Evolutionary conservation across 2,329 filamentous ascomycete genomes (phyloP).

Genomic region (Amphichorda felina): DNA sequence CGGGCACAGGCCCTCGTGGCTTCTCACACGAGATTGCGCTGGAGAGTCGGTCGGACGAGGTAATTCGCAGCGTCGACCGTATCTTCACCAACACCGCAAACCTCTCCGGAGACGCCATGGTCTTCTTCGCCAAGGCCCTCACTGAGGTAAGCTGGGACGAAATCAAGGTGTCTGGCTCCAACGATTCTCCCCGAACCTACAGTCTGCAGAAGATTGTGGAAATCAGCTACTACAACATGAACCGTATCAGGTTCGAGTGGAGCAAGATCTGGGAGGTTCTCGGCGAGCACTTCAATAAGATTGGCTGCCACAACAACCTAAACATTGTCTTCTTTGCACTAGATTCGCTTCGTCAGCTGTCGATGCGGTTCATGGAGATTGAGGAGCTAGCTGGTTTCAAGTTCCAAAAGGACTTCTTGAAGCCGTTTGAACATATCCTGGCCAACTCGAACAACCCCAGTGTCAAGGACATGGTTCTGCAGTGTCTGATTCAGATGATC

Average conservation of each 20-base stretch:
- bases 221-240: slow-evolving; percentile 99
- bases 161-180: slow-evolving; percentile 92
- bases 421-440: slow-evolving; percentile 96
- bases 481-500: slow-evolving; percentile 98
- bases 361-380: slow-evolving; percentile 98
- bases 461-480: slow-evolving; percentile 94
- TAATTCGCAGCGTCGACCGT: slow-evolving; percentile 82
- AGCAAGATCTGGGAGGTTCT: slow-evolving; percentile 94
- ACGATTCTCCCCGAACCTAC: slow-evolving; percentile 91
- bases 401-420: slow-evolving; percentile 98
- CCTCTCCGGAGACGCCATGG: slow-evolving; percentile 84
- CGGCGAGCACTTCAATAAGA: slow-evolving; percentile 97
- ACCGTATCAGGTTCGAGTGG: slow-evolving; percentile 95
- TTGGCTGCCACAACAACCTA: slow-evolving; percentile 93
- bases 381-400: slow-evolving; percentile 98
- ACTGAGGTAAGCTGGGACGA: slow-evolving; percentile 98
- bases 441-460: slow-evolving; percentile 81
- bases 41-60: slow-evolving; percentile 85
- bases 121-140: slow-evolving; percentile 84
- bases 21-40: slow-evolving; percentile 73
- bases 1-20: slow-evolving; percentile 49
- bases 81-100: slow-evolving; percentile 97
- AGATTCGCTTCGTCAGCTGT: slow-evolving; percentile 87
- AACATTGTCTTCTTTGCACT: slow-evolving; percentile 95
- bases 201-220: slow-evolving; percentile 97